phyloP scores from a whole-genome alignment of 73 alveolate genomes.

The Paramecium tetraurelia region DNA sequence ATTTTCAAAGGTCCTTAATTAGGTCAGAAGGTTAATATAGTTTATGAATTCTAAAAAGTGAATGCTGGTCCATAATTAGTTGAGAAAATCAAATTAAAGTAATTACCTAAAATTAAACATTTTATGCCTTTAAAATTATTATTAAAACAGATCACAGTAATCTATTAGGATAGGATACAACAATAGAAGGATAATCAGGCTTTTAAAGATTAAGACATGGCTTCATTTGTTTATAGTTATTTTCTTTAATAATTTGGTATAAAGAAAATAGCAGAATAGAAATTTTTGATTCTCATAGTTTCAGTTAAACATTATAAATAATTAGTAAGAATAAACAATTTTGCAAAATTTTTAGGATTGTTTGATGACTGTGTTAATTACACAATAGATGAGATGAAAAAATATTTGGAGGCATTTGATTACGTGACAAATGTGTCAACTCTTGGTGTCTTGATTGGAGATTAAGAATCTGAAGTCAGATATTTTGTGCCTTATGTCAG shows the following conservation, averaged over 20 bases:
- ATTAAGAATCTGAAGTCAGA: constrained; percentile 34
- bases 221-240: constrained; percentile 45
- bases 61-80: constrained; percentile 43
- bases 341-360: constrained; percentile 58
- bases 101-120: constrained; percentile 18
- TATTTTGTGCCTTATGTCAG: constrained; percentile 55
- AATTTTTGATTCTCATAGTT: constrained; percentile 45
- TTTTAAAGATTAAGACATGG: constrained; percentile 20
- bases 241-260: constrained; percentile 48
- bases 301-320: constrained; percentile 50
- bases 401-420: constrained; percentile 54
- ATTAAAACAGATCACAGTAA: constrained; percentile 9
- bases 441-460: background rate
- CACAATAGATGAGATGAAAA: constrained; percentile 55
- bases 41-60: constrained; percentile 8
- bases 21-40: constrained; percentile 18
- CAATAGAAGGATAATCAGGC: background rate
- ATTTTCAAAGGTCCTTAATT: constrained; percentile 48
- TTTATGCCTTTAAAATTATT: constrained; percentile 44
- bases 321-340: constrained; percentile 36
- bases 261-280: constrained; percentile 59
- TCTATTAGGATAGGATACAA: constrained; percentile 31
- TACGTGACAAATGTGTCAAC: constrained; percentile 42
- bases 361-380: constrained; percentile 49
- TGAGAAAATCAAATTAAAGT: constrained; percentile 23